Conservation (phyloP, 2,329 filamentous ascomycete species). For the Penicillium sp. region DNA sequence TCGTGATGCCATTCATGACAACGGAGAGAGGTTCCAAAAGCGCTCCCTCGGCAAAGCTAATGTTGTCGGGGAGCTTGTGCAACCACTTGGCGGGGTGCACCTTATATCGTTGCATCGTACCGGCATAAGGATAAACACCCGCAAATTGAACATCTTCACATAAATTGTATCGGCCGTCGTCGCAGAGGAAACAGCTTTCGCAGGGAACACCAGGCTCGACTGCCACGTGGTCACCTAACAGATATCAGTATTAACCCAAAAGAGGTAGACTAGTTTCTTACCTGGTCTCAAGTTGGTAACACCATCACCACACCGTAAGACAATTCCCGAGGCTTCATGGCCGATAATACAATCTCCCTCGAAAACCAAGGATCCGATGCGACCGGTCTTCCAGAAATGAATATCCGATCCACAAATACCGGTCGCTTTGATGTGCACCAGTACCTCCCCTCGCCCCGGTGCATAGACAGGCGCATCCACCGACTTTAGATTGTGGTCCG, state of each 20-base stretch:
- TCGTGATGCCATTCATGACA: constrained; percentile 4
- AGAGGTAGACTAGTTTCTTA: background rate
- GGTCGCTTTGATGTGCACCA: constrained; percentile 63
- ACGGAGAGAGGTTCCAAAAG: constrained; percentile 10
- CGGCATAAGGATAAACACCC: constrained; percentile 38
- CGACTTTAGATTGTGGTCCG: constrained; percentile 59
- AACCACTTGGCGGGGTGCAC: constrained; percentile 39
- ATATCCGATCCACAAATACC: constrained; percentile 70
- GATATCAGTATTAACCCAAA: background rate
- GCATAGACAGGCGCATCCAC: constrained; percentile 59
- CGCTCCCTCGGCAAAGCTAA: constrained; percentile 39
- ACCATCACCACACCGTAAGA: constrained; percentile 26
- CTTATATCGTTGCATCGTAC: constrained; percentile 39
- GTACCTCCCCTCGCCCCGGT: constrained; percentile 56
- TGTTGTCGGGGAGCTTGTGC: constrained; percentile 41
- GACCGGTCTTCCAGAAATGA: constrained; percentile 67
- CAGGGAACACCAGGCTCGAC: constrained; percentile 26
- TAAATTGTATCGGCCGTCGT: constrained; percentile 43
- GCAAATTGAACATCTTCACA: constrained; percentile 44
- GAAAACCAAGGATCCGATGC: constrained; percentile 63
- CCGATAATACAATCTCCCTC: constrained; percentile 56
- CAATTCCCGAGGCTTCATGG: constrained; percentile 35
- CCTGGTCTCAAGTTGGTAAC: constrained; percentile 21
- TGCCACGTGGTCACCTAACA: constrained; percentile 34
- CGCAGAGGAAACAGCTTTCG: constrained; percentile 37